Evolutionary conservation across 805 yeast species (phyloP), one percentile per base, ranked within the genome.

Genomic region (Wickerhamiella bombiphila): DNA sequence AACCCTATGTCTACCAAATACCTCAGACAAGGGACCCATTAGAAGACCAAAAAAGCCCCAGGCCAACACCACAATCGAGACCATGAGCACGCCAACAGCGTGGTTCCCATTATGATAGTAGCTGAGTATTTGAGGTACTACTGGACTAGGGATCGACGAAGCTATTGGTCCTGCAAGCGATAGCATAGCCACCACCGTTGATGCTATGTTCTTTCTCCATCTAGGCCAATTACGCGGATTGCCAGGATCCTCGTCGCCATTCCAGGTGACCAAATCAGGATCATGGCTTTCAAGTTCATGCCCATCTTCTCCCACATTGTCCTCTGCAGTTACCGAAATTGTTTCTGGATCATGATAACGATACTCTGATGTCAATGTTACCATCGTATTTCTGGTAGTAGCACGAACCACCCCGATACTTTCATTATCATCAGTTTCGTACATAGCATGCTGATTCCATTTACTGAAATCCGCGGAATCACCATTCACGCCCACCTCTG

Each of bases 221-320:
- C 37, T 19, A 0, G 65, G 21, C 81, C 81, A 76, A 52, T 76
- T 76, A 41, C 78, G 57, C n/a, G 85, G 82, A 50, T 71, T 66
- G 11, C 56, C 58, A 0, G 75, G 73, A 49, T 76, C 85, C 37
- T 69, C 66, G 14, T 63, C 65, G 3, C 75, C 74, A 22, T 73
- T 72, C 81, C 81, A 76, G 1, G 80, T 68, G 8, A 76, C 74
- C 34, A 76, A 57, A 47, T 76, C 80, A 0, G 80, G 81, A 47
- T 76, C 81, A 7, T 72, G 55, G 4, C 54, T 52, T 22, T 59
- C 58, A 50, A 68, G 74, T 48, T 74, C 79, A 6, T 59, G 60
- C 20, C 80, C 80, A 39, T 63, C 68, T 58, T 46, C 32, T 29
- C 38, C 40, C 16, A 46, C 47, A 9, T 41, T 46, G 22, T 51